These are phyloP conservation scores for Pichia sp. DNA, from an alignment of 1,139 yeast species.

Conservation along the genomic window DNA sequence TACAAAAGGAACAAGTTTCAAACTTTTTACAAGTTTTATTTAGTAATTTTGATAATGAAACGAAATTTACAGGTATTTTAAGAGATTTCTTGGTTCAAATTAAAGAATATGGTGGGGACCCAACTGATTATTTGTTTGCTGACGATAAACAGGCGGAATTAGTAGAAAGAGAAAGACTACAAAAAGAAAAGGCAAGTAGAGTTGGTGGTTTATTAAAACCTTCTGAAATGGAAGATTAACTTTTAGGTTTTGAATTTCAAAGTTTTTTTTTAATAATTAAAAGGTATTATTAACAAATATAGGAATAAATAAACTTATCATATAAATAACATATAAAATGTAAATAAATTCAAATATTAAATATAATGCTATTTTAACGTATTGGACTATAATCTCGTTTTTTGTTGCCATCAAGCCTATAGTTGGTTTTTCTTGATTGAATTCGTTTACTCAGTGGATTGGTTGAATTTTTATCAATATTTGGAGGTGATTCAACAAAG, in stretches of 20 bases:
- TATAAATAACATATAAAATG: neutral
- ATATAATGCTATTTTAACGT: neutral
- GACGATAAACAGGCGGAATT: conserved; percentile 85
- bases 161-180: conserved; percentile 59
- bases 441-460: neutral
- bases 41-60: conserved; percentile 63
- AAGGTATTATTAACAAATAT: neutral
- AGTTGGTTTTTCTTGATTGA: neutral
- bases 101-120: conserved; percentile 91
- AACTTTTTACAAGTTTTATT: conserved; percentile 76
- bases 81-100: conserved; percentile 96
- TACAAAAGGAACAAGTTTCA: conserved; percentile 75
- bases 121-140: conserved; percentile 87
- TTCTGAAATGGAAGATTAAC: conserved; percentile 79
- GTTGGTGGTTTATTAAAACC: conserved; percentile 95
- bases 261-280: neutral
- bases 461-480: neutral
- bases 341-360: neutral
- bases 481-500: conserved; percentile 25
- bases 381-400: conserved; percentile 7
- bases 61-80: conserved; percentile 74
- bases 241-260: neutral
- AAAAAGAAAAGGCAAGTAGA: conserved; percentile 75
- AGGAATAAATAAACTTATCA: neutral
- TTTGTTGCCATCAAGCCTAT: neutral